Evolutionary conservation across 192 early-diverging fungal genomes (phyloP), one percentile per base, ranked within the genome.

Genomic region (Backusella westeae): DNA sequence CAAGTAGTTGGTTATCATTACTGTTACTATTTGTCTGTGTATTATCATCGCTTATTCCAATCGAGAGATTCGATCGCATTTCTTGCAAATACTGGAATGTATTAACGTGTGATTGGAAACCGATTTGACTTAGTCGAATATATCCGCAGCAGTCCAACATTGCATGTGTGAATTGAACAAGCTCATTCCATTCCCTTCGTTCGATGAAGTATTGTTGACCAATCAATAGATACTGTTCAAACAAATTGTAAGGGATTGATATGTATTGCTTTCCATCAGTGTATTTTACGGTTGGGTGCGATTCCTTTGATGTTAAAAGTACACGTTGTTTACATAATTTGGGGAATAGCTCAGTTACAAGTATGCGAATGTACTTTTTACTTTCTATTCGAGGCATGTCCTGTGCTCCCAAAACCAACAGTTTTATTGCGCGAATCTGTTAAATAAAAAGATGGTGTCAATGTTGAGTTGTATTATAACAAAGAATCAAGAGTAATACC

Each of bases 181-280:
- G 46, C 38, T 63, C 71, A 26, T 69, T 32, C 72, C 72, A 81
- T 26, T 81, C 59, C 52, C 59, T 49, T 1, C 63, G 49, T 14
- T 49, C 52, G 46, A 81, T 74, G n/a, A 77, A 77, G 29, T 81
- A 81, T 23, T 69, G 75, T 44, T 81, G 80, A 0, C 75, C 80
- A 35, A 81, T 7, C 21, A 73, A 66, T 17, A 81, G 8, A 35
- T 77, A 74, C 6, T 77, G 71, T 65, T 73, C 72, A 36, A 74
- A 81, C 52, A 77, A 19, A 19, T 67, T 74, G 35, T 81, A 77
- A 10, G 75, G 75, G 15, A 81, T 77, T 4, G 36, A 59, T 19
- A 81, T 65, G 23, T 74, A 74, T 56, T 77, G 76, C 21, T 81
- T 77, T 44, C 80, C 71, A 21, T 81, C 80, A 12, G 73, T 74